Base-by-base conservation (phyloP, 495 filamentous ascomycete species). In the Evansstolkia leycettana region DNA sequence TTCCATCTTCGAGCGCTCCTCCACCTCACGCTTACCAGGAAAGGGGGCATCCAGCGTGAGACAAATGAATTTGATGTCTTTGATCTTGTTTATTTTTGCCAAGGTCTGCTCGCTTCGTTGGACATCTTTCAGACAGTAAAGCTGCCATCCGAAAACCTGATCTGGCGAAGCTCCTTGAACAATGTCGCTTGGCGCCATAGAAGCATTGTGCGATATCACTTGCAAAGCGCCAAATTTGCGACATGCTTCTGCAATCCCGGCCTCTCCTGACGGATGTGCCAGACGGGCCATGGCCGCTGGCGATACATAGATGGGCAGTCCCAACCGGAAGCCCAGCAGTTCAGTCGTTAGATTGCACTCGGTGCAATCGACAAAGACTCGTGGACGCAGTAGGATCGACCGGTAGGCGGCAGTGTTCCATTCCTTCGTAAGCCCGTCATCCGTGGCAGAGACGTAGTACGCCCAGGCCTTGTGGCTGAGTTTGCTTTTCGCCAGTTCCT, bases 221-320 rank as follows among this genome's bases (percentile, higher is more conserved):
- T 94, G 89, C 58, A 88, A 59, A 3, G 84, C 78, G 15, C 80
- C 79, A 51, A 84, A 87, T 28, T 56, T 65, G 26, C 72, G 73
- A 47, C 84, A 85, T 7, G 86, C 88, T 26, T 72, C 70, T 8
- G 83, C 85, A 43, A 94, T 94, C 24, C 87, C 89, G 7, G 70
- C 71, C 56, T 96, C 89, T 38, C 89, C 89, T 37, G 76, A 70
- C 5, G 88, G 84, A 52, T 96, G 82, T 0, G 81, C 89, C 3
- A 96, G 66, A 14, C 89, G 78, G 5, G 89, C 89, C 81, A 93
- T 89, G 5, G 89, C 89, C 0, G 89, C 86, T 0, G 89, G 89
- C 1, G 76, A 71, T 2, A 94, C 76, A 50, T 76, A 96, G 8
- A 94, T 68, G 1, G 89, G 89, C 10, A 86, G 58, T 15, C 68